Evolutionary conservation across 2,329 filamentous ascomycete species (phyloP), one percentile per base, ranked within the genome.

Genomic region (Thyridium curvatum): DNA sequence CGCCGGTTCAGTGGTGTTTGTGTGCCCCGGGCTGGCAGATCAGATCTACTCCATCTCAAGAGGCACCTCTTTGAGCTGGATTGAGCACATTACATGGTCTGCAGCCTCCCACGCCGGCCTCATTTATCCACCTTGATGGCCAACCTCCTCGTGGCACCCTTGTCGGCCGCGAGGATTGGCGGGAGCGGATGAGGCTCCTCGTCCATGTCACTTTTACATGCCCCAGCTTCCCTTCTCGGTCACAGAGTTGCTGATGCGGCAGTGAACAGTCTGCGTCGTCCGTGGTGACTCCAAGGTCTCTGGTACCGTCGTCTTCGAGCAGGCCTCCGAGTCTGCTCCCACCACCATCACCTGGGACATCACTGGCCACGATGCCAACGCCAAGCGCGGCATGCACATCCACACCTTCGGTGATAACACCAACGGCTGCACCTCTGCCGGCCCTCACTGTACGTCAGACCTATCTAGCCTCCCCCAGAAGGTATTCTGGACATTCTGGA

Each of bases 341-440:
- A 97, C 93, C 62, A 91, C 76, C 65, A 77, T 98, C 72, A 79
- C 84, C 61, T 98, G 86, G 83, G 80, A 96, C 70, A 89, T 98
- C 69, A 76, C 78, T 46, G 91, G 93, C 70, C 76, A 96, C 71
- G 90, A 97, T 63, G 60, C 91, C 70, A 95, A 94, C 66, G 90
- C 93, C 61, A 80, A 94, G 82, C 91, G 93, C 70, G 93, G 88
- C 68, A 89, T 97, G 79, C 93, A 98, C 78, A 83, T 98, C 61
- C 93, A 98, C 77, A 87, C 93, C 67, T 98, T 95, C 61, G 93
- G 93, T 65, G 93, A 97, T 79, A 97, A 97, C 80, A 97, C 93
- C 77, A 98, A 98, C 72, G 93, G 93, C 67, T 98, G 93, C 86
- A 97, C 91, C 52, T 94, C 86, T 52, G 93, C 93, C 52, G 93